These are phyloP conservation scores for Pulveroboletus sp. DNA, from an alignment of 768 basidiomycete genomes.

Conservation along the genomic window DNA sequence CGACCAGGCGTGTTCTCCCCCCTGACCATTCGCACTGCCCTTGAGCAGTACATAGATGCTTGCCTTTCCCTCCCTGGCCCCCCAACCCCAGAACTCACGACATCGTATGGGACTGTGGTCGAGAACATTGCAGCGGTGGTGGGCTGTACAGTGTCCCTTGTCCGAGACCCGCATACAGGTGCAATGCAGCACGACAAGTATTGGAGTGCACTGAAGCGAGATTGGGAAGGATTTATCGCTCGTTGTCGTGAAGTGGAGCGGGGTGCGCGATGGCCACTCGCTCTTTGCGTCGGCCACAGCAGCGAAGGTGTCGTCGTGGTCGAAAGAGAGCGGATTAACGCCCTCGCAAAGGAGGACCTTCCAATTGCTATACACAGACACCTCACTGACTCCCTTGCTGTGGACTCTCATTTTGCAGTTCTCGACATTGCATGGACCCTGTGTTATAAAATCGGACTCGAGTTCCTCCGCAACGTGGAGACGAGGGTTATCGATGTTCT, in stretches of 20 bases:
- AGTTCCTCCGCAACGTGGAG: conserved; percentile 55
- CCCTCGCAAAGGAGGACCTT: conserved; percentile 61
- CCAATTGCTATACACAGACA: conserved; percentile 55
- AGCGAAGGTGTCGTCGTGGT: conserved; percentile 53
- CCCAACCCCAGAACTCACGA: conserved; percentile 51
- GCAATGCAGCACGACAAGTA: conserved; percentile 74
- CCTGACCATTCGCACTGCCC: conserved; percentile 73
- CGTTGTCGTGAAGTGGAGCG: conserved; percentile 89
- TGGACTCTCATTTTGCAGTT: conserved; percentile 53
- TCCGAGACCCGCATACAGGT: conserved; percentile 73
- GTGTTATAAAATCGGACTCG: conserved; percentile 55
- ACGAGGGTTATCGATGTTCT: conserved; percentile 56
- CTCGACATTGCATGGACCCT: conserved; percentile 63
- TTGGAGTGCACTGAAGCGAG: conserved; percentile 80
- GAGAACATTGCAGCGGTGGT: conserved; percentile 82
- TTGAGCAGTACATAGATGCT: conserved; percentile 76
- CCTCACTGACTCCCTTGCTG: conserved; percentile 40
- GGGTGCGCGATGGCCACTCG: conserved; percentile 75
- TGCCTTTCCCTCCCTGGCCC: conserved; percentile 63
- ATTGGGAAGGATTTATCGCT: conserved; percentile 96
- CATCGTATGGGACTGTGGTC: conserved; percentile 60
- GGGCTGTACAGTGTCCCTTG: conserved; percentile 76
- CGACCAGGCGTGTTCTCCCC: conserved; percentile 85
- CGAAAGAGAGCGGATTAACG: conserved; percentile 74
- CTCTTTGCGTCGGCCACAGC: conserved; percentile 46